Evolutionary conservation across 202 grass and related monocot genomes (phyloP), one percentile per base, ranked within the genome.

Genomic region (Zizania palustris): DNA sequence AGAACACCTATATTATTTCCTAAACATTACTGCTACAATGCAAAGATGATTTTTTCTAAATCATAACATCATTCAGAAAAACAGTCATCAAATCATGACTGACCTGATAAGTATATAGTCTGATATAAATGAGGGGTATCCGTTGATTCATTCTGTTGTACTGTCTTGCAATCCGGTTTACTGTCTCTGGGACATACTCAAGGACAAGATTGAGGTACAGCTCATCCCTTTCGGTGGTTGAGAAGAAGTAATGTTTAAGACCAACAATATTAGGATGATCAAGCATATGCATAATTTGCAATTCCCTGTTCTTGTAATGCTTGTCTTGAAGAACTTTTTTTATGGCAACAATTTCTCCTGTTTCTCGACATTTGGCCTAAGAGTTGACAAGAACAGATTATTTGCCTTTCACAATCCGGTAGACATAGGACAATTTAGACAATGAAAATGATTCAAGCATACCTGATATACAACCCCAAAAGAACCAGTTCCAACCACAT

Each of bases 241-340:
- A 98, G 72, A 94, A 98, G 82, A 98, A 98, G 71, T 92, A 90
- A 89, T 98, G 95, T 80, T 90, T 98, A 39, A 98, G 87, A 69
- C 80, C 83, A 69, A 94, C 90, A 66, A 98, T 85, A 57, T 94
- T 98, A 35, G 91, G 95, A 86, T 98, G 95, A 48, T 98, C 95
- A 70, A 98, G 82, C 95, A 98, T 98, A 84, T 94, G 87, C 91
- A 98, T 98, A 63, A 94, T 94, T 78, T 98, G 91, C 71, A 98
- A 71, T 60, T 98, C 95, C 59, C 95, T 80, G 80, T 98, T 98
- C 83, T 98, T 98, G 74, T 98, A 98, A 58, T 91, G 91, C 73
- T 98, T 98, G 72, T 98, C 95, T 83, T 98, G 95, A 75, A 98
- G 89, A 73, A 98, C 95, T 67, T 94, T 98, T 78, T 98, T 98